Percentiles rank a stretch among this genome's conserved stretches.
phyloP scores from a whole-genome alignment of 106 monocot species.

The Dendrobium chrysotoxum region DNA sequence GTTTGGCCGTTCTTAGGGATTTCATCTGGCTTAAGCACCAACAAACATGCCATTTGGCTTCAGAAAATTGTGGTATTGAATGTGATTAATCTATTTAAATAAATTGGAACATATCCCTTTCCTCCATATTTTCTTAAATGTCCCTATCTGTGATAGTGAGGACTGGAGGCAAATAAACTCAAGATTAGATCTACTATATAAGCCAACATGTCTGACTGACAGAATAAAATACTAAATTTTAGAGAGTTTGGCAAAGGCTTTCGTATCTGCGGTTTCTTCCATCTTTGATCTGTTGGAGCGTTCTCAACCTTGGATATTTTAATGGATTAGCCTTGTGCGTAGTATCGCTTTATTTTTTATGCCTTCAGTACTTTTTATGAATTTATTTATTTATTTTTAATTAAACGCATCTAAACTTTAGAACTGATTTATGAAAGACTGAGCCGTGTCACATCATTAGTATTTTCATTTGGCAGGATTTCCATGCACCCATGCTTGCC shows the following conservation, averaged over 20 bases:
- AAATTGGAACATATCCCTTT: too few relatives aligned
- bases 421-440: not conserved
- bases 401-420: not conserved
- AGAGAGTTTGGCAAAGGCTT: not conserved
- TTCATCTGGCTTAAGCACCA: too few relatives aligned
- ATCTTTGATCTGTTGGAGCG: not conserved
- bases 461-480: constrained; percentile 40
- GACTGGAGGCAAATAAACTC: not conserved
- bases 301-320: not conserved
- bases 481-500: constrained; percentile 72
- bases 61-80: too few relatives aligned
- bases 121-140: too few relatives aligned
- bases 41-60: too few relatives aligned
- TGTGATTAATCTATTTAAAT: too few relatives aligned
- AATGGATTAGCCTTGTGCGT: not conserved
- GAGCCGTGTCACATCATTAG: not conserved
- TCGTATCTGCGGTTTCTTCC: not conserved
- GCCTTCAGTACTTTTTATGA: not conserved
- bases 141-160: not conserved
- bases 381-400: not conserved
- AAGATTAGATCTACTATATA: not conserved
- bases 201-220: not conserved
- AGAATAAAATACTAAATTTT: not conserved
- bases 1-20: too few relatives aligned
- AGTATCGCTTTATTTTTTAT: not conserved